Percentiles rank a stretch among this genome's conserved stretches.
Conservation (phyloP, 2,329 filamentous ascomycete species). For the Bipolaris zeicola region DNA sequence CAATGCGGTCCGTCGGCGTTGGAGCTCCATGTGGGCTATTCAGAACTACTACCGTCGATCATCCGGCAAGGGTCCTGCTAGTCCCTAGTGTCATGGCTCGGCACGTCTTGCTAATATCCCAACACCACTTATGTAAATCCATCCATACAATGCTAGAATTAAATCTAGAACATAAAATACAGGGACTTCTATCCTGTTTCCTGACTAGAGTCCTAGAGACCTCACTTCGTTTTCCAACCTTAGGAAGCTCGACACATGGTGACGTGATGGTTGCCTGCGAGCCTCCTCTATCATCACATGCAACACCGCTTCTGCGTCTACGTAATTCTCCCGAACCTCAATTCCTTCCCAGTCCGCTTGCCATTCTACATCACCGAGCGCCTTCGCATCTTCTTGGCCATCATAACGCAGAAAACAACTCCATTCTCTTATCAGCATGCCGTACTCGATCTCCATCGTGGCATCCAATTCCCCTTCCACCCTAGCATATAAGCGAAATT, state of each 20-base stretch:
- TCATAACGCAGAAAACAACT: neutral
- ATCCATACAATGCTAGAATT: too few relatives aligned
- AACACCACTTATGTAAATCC: neutral
- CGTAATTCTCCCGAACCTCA: neutral
- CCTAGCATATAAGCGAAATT: neutral
- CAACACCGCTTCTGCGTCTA: neutral
- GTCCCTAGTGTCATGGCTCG: conserved; percentile 15
- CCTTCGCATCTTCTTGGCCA: neutral
- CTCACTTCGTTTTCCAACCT: too few relatives aligned
- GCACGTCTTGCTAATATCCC: neutral
- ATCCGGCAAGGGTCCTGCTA: conserved; percentile 13
- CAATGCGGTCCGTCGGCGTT: conserved; percentile 7
- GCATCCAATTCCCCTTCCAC: neutral
- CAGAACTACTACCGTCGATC: conserved; percentile 17
- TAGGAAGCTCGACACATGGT: too few relatives aligned
- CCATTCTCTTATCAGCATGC: neutral
- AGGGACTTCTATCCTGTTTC: too few relatives aligned
- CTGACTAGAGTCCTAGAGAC: too few relatives aligned
- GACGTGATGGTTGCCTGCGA: too few relatives aligned
- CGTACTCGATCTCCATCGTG: neutral
- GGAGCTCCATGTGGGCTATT: conserved; percentile 5
- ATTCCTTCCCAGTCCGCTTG: neutral
- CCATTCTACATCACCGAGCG: neutral
- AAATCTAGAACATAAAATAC: too few relatives aligned
- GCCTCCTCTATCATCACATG: neutral